Conservation (phyloP, 768 basidiomycete genomes). For the Albatrellus ellisii region DNA sequence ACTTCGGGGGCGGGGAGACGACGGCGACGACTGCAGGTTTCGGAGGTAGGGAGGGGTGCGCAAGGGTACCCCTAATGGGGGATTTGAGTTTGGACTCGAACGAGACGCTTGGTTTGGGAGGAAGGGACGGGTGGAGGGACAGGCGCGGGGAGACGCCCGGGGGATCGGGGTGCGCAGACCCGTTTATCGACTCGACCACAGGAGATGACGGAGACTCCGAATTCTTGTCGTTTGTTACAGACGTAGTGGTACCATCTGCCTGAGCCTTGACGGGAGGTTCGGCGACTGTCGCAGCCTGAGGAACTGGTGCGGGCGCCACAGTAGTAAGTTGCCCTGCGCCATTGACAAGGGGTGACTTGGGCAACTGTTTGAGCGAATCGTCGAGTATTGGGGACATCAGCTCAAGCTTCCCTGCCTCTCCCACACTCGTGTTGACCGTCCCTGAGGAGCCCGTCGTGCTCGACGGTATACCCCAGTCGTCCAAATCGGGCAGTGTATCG, state of each 20-base stretch:
- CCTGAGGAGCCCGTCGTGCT: constrained; percentile 16
- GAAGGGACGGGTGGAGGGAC: constrained; percentile 33
- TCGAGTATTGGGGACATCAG: constrained; percentile 15
- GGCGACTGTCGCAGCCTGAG: neutral
- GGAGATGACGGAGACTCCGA: neutral
- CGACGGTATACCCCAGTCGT: constrained; percentile 71
- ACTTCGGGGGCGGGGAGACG: neutral
- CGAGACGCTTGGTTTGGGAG: constrained; percentile 28
- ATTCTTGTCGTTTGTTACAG: neutral
- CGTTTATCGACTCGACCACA: neutral
- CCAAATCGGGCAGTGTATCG: constrained; percentile 63
- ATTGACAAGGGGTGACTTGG: constrained; percentile 4
- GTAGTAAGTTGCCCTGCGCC: constrained; percentile 2
- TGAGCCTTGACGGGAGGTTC: neutral
- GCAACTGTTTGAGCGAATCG: constrained; percentile 13
- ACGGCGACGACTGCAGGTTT: neutral
- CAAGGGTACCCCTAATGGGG: neutral
- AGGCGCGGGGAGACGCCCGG: neutral
- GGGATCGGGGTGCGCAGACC: neutral
- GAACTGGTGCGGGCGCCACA: neutral
- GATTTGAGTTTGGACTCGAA: constrained; percentile 6
- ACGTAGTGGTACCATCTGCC: neutral
- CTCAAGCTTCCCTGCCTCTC: constrained; percentile 22
- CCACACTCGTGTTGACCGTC: constrained; percentile 8
- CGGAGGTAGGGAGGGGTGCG: constrained; percentile 1